Conservation (phyloP, 225 moss, liverwort and hornwort genomes). For the Neckera pumila region DNA sequence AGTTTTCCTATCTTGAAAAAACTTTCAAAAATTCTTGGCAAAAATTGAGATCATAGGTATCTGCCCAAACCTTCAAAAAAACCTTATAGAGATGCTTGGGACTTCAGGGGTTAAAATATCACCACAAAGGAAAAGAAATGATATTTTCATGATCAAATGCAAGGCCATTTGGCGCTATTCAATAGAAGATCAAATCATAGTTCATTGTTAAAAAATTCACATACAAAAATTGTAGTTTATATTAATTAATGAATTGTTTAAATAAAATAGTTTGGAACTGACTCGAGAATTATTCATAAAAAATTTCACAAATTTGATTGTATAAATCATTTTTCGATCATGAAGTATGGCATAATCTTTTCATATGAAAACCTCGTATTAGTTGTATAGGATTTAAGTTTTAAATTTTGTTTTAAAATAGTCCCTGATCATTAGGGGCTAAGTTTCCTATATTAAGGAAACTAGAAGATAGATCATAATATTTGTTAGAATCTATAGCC, state of each 20-base stretch:
- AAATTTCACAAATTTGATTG: background rate
- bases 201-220: background rate
- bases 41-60: no score
- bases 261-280: background rate
- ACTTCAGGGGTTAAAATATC: no score
- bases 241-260: no score
- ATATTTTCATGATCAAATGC: background rate
- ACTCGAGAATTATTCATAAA: background rate
- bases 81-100: no score
- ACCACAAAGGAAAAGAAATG: background rate
- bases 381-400: background rate
- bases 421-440: fast-evolving
- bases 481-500: background rate
- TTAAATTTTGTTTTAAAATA: background rate
- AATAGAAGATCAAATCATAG: no score
- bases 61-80: no score
- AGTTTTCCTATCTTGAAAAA: no score
- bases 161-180: no score
- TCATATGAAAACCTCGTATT: background rate
- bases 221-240: background rate
- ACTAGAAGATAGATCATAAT: background rate
- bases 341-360: background rate
- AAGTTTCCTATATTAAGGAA: background rate
- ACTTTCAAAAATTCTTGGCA: no score
- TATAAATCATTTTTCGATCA: background rate